A percentile compares a stretch with the other conserved stretches of the same genome.
phyloP scores from a whole-genome alignment of 108 stramenopile species.

The Conticribra guillardii region DNA sequence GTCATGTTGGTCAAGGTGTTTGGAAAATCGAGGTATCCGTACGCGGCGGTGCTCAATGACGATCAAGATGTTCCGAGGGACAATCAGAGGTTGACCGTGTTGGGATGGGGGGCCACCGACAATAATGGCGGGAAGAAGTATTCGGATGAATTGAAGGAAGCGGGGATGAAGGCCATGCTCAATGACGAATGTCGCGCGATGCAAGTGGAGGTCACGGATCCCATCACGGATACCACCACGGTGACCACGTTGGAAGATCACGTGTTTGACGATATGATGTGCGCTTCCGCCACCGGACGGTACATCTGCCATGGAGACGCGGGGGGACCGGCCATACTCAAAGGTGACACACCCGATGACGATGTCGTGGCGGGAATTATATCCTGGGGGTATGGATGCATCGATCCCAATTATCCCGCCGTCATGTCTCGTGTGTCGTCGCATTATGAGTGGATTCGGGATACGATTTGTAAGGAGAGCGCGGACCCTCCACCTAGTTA shows the following conservation, averaged over 20 bases:
- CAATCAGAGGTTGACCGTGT: slow-evolving; percentile 14
- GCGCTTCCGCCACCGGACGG: slow-evolving; percentile 28
- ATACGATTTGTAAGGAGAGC: slow-evolving; percentile 44
- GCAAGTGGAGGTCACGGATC: slow-evolving; percentile 25
- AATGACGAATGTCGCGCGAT: slow-evolving; percentile 26
- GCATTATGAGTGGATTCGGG: slow-evolving; percentile 55
- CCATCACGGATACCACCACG: neutral
- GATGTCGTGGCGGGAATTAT: slow-evolving; percentile 51
- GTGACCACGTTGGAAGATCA: slow-evolving; percentile 12
- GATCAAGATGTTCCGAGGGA: neutral
- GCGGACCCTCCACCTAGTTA: slow-evolving; percentile 34
- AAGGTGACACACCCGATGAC: slow-evolving; percentile 14
- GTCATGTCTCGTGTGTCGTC: slow-evolving; percentile 44
- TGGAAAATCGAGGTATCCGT: slow-evolving; percentile 34
- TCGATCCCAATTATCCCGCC: slow-evolving; percentile 56
- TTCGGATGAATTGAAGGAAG: slow-evolving; percentile 19
- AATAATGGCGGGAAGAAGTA: slow-evolving; percentile 12
- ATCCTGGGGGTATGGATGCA: slow-evolving; percentile 64
- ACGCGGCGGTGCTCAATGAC: neutral
- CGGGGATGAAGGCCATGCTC: slow-evolving; percentile 12
- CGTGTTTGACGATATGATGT: slow-evolving; percentile 63
- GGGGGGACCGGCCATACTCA: slow-evolving; percentile 43
- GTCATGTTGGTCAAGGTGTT: slow-evolving; percentile 41
- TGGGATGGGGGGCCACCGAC: slow-evolving; percentile 41
- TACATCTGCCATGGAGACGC: slow-evolving; percentile 58